Evolutionary conservation across 2,329 filamentous ascomycete genomes (phyloP), one percentile per base, ranked within the genome.

Genomic region (Aspergillus sp.): DNA sequence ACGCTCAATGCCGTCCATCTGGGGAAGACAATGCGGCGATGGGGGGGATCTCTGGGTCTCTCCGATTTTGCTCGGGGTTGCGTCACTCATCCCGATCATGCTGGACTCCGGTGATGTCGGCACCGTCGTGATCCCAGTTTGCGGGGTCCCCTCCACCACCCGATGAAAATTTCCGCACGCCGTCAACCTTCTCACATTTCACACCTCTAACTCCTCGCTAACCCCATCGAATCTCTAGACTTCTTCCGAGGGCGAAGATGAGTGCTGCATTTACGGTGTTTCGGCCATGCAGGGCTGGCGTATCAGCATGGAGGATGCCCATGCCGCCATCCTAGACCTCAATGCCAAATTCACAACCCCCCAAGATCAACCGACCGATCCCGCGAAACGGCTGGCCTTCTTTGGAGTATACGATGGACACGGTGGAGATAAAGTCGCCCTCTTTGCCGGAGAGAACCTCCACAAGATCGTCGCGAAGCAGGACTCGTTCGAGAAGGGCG

Each of bases 241-340:
- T 77, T 99, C 94, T 68, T 87, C 88, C 72, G 86, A 86, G 71
- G 92, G 92, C 76, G 87, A 91, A 78, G 92, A 97, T 89, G 91
- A 96, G 61, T 87, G 90, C 71, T 86, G 96, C 71, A 77, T 94
- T 71, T 99, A 89, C 75, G 94, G 94, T 70, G 86, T 97, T 62
- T 99, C 94, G 62, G 91, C 91, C 76, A 99, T 99, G 94, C 94
- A 99, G 78, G 94, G 94, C 80, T 99, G 94, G 94, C 89, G 94
- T 78, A 97, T 99, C 78, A 96, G 90, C 80, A 99, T 99, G 94
- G 94, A 99, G 75, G 94, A 99, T 73, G 87, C 94, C 59, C 94
- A 99, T 78, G 90, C 89, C 57, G 84, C 89, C 51, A 79, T 97
- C 48, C 88, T 99, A 71, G 90, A 97, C 74, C 85, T 97, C 62